Base-by-base conservation (phyloP, 371 early-diverging fungal genomes). In the Mortierella sp. region DNA sequence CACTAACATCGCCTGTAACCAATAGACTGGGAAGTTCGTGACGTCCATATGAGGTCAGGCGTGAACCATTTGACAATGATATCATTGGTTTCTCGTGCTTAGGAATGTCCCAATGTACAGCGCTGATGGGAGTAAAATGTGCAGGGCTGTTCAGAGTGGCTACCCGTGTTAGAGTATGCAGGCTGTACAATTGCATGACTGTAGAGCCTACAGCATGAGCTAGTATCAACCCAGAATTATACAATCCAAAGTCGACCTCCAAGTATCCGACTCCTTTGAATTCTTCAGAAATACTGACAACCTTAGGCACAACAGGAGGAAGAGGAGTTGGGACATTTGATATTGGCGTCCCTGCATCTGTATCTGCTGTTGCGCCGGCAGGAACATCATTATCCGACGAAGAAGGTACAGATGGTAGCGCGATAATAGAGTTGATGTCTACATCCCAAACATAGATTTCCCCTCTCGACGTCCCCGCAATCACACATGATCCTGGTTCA, bases 81-180 rank as follows among this genome's bases (percentile, higher is more conserved):
- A 80, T 68, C 75, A 80, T 80, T 0, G 81, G 75, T 54, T 68
- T 74, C 54, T 75, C 75, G 15, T 64, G 31, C 59, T 61, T 71
- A 4, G 75, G 75, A 12, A 68, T 56, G 22, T 71, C 75, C 75
- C 75, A 80, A 19, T 74, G 61, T 35, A 70, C 13, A 0, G 81
- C 70, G 12, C 61, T 75, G 67, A 80, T 80, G 10, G 71, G 65
- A 0, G 75, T 55, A 42, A 64, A 49, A 13, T 80, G 81, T 15
- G 68, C 81, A 3, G 75, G 81, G 26, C 81, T 80, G 37, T 71
- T 67, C 28, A 80, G 29, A 0, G 57, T 63, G 3, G 75, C 75
- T 7, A 80, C 23, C 19, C 64, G 75, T 10, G 45, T 37, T 31
- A 68, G 56, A 2, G 75, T 80, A 2, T 71, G 57, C 37, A 75